Evolutionary conservation across 2,329 filamentous ascomycete genomes (phyloP), one percentile per base, ranked within the genome.

Genomic region (Allantophomopsis lycopodina): DNA sequence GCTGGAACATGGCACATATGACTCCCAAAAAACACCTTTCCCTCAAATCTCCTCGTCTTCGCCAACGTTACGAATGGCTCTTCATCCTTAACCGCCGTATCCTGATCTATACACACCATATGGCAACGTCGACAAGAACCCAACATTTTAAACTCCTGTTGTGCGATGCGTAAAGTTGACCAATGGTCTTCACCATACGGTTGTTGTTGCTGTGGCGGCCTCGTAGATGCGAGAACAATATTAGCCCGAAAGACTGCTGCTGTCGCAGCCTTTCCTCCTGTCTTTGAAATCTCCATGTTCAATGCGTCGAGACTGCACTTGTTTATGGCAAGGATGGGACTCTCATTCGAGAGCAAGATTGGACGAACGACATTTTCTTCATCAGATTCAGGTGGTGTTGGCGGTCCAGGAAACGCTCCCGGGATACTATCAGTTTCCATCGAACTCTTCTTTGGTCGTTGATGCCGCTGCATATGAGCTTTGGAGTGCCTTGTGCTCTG

Each of bases 41-140:
- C 85, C 38, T 83, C 77, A 46, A 85, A 77, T 41, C 84, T 74
- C 48, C 91, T 73, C 10, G 85, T 94, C 64, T 93, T 94, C 2
- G 83, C 80, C 42, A 98, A 62, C 1, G 87, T 95, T 3, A 83
- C 73, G 54, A 91, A 94, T 0, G 91, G 91, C 57, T 96, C 91
- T 46, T 86, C 76, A 46, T 78, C 76, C 56, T 77, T 83, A 46
- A 76, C 69, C 0, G 78, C 87, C 11, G 81, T 94, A 36, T 76
- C 66, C 57, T 95, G 91, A 53, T 98, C 79, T 35, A 96, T 76
- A 55, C 89, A 95, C 8, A 98, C 81, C 88, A 98, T 96, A 57
- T 94, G 87, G 50, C 91, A 98, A 43, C 91, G 68, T 44, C 86
- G 74, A 53, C 91, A 98, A 3, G 83, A 74, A 1, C 88, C 89